Percentiles rank a stretch among this genome's conserved stretches.
Conservation (phyloP, 805 yeast genomes). For the Kurtzmaniella fragi region DNA sequence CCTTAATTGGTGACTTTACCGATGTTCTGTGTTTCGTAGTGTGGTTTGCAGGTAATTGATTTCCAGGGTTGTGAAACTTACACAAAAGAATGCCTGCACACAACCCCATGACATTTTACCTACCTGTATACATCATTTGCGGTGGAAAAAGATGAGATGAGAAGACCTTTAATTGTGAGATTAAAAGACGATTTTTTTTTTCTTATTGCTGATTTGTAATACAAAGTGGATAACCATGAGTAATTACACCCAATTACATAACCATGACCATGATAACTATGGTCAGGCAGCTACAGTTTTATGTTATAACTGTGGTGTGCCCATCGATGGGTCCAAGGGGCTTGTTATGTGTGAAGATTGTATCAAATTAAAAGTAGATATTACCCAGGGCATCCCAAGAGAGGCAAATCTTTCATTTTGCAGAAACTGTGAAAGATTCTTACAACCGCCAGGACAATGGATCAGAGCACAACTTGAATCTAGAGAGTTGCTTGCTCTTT, state of each 20-base stretch:
- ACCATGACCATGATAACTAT: conserved; percentile 23
- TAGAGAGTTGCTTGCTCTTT: conserved; percentile 85
- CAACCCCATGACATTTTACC: no score
- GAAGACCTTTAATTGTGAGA: background rate
- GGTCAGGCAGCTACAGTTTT: conserved; percentile 71
- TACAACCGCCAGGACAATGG: conserved; percentile 96
- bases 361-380: conserved; percentile 87
- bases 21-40: no score
- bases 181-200: conserved; percentile 1
- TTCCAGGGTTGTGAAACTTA: no score
- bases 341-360: conserved; percentile 97
- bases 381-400: conserved; percentile 87
- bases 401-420: conserved; percentile 92
- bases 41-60: no score
- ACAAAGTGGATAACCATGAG: conserved; percentile 29
- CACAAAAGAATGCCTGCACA: no score
- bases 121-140: background rate
- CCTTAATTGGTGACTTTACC: no score
- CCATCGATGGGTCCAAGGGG: conserved; percentile 93
- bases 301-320: conserved; percentile 98
- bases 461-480: conserved; percentile 85
- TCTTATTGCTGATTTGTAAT: background rate
- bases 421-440: conserved; percentile 92
- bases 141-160: background rate
- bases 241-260: conserved; percentile 39